Conservation (phyloP, 179 eudicot genomes). For the Silene coronaria region DNA sequence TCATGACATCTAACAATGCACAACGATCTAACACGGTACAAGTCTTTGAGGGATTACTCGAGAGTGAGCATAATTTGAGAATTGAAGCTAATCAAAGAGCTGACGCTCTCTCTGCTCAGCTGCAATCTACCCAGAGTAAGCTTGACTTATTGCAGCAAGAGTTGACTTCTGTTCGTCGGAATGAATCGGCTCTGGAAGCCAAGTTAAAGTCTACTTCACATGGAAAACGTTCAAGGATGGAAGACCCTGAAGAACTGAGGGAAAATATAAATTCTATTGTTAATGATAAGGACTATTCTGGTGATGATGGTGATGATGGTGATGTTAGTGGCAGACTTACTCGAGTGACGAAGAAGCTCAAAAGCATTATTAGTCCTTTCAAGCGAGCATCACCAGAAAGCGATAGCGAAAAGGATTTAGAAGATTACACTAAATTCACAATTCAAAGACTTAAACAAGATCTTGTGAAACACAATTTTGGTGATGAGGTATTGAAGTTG, state of each 20-base stretch:
- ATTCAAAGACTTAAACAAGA: conserved; percentile 71
- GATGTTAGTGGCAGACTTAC: conserved; percentile 33
- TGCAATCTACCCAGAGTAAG: conserved; percentile 74
- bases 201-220: conserved; percentile 66
- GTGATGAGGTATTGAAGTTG: conserved; percentile 65
- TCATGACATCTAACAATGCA: conserved; percentile 70
- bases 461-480: conserved; percentile 68
- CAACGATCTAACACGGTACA: conserved; percentile 71
- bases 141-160: conserved; percentile 79
- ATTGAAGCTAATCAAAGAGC: conserved; percentile 80
- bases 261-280: background rate
- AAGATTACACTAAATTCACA: conserved; percentile 70
- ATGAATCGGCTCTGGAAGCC: conserved; percentile 66
- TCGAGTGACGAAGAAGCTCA: conserved; percentile 58
- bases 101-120: conserved; percentile 73
- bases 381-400: conserved; percentile 32
- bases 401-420: conserved; percentile 40
- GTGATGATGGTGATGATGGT: conserved; percentile 45
- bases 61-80: conserved; percentile 64
- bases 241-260: conserved; percentile 55
- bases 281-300: conserved; percentile 34
- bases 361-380: conserved; percentile 55
- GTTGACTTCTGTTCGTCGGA: conserved; percentile 59
- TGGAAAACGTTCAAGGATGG: conserved; percentile 61
- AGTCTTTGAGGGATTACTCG: conserved; percentile 66